Conservation (phyloP, 352 stramenopile species). For the Phytophthora parvispora region DNA sequence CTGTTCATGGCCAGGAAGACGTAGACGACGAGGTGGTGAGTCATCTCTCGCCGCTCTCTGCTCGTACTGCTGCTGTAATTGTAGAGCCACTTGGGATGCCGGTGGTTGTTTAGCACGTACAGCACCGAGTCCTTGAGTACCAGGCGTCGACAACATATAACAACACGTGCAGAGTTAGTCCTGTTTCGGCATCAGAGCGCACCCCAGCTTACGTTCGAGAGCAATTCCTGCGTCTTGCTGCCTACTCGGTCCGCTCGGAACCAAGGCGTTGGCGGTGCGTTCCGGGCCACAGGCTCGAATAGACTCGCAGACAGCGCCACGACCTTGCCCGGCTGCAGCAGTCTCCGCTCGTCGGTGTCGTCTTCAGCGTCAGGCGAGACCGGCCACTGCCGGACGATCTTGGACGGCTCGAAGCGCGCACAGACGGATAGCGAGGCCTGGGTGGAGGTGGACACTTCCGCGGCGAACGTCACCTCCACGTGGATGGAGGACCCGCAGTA, state of each 20-base stretch:
- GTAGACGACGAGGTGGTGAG: constrained; percentile 54
- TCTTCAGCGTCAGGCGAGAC: too few species aligned
- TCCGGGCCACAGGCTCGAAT: neutral
- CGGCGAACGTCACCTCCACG: constrained; percentile 29
- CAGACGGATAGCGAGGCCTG: constrained; percentile 38
- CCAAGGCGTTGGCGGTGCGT: constrained; percentile 19
- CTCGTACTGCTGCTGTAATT: constrained; percentile 61
- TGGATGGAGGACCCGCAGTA: constrained; percentile 53
- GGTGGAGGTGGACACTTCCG: neutral
- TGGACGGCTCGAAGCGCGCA: constrained; percentile 44
- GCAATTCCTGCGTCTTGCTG: too few species aligned
- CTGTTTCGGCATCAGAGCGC: neutral
- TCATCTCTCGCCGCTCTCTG: constrained; percentile 56
- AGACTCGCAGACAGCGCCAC: constrained; percentile 28
- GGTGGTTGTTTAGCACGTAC: constrained; percentile 64
- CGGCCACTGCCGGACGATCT: constrained; percentile 19
- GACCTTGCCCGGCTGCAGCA: constrained; percentile 20
- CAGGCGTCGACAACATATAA: neutral
- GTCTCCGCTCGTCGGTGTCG: too few species aligned
- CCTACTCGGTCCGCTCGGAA: constrained; percentile 50
- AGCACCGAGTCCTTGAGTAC: constrained; percentile 39
- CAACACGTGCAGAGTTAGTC: too few species aligned
- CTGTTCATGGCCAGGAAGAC: constrained; percentile 39
- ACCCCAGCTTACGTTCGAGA: too few species aligned
- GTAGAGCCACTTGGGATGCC: constrained; percentile 64